phyloP scores from a whole-genome alignment of 345 rosid genomes.

The Rhodomyrtus tomentosa region DNA sequence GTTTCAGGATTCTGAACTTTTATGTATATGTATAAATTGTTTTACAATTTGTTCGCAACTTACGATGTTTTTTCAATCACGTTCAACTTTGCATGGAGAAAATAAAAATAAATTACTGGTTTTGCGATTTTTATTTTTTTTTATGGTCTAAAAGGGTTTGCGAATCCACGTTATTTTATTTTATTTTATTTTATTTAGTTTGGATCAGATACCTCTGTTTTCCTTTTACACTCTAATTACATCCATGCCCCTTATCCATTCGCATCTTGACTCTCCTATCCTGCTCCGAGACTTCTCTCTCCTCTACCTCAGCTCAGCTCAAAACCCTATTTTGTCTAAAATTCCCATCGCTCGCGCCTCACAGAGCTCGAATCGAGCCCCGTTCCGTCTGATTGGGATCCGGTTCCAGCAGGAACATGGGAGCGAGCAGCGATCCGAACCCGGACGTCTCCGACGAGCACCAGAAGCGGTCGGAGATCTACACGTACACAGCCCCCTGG shows the following conservation, averaged over 20 bases:
- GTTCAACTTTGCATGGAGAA: neutral
- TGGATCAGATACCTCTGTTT: neutral
- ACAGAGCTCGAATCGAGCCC: neutral
- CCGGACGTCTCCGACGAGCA: constrained; percentile 86
- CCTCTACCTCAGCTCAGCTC: neutral
- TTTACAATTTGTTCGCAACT: neutral
- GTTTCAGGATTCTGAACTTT: accelerated
- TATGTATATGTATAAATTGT: too few relatives aligned
- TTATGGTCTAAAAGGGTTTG: too few relatives aligned
- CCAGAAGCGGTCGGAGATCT: constrained; percentile 91
- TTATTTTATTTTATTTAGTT: too few relatives aligned
- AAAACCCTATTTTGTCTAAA: neutral
- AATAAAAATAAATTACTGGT: neutral
- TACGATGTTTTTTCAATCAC: neutral
- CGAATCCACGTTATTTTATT: too few relatives aligned
- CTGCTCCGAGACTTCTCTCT: neutral
- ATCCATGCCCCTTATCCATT: neutral
- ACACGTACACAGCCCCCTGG: constrained; percentile 97
- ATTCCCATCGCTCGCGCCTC: neutral
- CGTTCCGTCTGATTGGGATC: neutral
- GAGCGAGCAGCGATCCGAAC: constrained; percentile 61
- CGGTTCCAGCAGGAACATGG: constrained; percentile 20
- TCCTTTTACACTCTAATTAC: neutral
- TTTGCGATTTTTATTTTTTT: neutral
- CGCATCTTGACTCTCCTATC: neutral